Percentiles rank a stretch among this genome's conserved stretches.
These are phyloP conservation scores for Colletotrichum sp. DNA, from an alignment of 2,329 filamentous ascomycete species.

Conservation along the genomic window DNA sequence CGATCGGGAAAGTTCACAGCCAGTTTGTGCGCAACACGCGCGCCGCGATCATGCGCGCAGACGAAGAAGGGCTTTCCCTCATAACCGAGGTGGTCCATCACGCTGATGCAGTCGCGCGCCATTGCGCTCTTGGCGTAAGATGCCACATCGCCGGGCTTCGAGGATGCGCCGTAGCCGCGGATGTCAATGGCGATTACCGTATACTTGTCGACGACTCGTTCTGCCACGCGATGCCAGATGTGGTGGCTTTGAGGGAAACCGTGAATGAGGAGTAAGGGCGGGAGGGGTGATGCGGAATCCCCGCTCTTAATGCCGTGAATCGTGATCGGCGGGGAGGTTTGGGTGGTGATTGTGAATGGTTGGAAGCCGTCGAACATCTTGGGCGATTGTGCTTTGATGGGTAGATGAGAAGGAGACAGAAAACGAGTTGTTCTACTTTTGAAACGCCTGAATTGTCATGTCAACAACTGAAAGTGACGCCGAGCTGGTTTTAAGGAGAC, in stretches of 20 bases:
- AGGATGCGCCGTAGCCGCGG: constrained; percentile 56
- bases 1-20: constrained; percentile 49
- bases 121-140: constrained; percentile 54
- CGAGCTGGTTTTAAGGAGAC: not conserved
- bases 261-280: constrained; percentile 51
- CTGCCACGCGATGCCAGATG: constrained; percentile 55
- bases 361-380: constrained; percentile 45
- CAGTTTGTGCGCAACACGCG: constrained; percentile 59
- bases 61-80: constrained; percentile 43
- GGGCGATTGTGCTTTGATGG: not conserved
- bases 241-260: constrained; percentile 58
- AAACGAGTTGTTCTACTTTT: not conserved
- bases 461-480: not conserved
- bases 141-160: constrained; percentile 42
- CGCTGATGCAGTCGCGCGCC: constrained; percentile 49
- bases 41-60: constrained; percentile 63
- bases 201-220: constrained; percentile 42
- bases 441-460: not conserved
- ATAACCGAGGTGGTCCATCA: constrained; percentile 50
- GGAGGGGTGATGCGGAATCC: constrained; percentile 30
- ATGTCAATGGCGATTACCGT: constrained; percentile 52
- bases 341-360: constrained; percentile 41
- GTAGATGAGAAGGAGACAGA: not conserved
- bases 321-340: constrained; percentile 39
- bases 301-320: constrained; percentile 48